Evolutionary conservation across 176 grass and related monocot species (phyloP).

Genomic region (Microstegium vimineum): DNA sequence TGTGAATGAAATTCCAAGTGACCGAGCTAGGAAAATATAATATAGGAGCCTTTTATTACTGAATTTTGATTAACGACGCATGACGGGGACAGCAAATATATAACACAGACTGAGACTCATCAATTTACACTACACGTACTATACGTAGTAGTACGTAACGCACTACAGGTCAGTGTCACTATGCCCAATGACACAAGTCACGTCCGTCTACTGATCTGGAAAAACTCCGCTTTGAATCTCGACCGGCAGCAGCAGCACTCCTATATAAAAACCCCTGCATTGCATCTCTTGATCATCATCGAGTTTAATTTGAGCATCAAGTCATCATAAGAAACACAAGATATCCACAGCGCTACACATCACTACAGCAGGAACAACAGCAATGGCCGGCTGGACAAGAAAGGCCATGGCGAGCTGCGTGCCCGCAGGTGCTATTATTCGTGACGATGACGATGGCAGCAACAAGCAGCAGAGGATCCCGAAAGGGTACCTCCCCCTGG

Average conservation of each 20-base stretch:
- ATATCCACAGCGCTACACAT: not conserved
- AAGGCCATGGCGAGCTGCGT: not conserved
- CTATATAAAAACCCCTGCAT: not conserved
- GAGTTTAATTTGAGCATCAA: not conserved
- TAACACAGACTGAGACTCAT: not conserved
- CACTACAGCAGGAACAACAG: not conserved
- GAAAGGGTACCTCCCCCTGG: not conserved
- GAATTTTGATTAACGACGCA: not conserved
- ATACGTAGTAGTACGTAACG: no score
- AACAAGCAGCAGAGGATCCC: not conserved
- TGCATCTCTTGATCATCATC: not conserved
- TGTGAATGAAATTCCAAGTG: no score
- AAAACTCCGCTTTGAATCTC: not conserved
- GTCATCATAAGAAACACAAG: not conserved
- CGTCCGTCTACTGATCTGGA: not conserved
- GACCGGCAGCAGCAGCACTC: not conserved
- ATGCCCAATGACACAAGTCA: not conserved
- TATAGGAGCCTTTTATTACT: constrained; percentile 1
- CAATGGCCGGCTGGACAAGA: not conserved
- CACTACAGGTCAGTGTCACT: not conserved
- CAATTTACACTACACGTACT: no score
- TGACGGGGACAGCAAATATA: not conserved
- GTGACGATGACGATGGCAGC: not conserved
- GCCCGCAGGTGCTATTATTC: no score
- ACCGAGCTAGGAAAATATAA: not conserved